Evolutionary conservation across 164 flowering plant genomes (phyloP).

Genomic region (Chloranthus sessilifolius): DNA sequence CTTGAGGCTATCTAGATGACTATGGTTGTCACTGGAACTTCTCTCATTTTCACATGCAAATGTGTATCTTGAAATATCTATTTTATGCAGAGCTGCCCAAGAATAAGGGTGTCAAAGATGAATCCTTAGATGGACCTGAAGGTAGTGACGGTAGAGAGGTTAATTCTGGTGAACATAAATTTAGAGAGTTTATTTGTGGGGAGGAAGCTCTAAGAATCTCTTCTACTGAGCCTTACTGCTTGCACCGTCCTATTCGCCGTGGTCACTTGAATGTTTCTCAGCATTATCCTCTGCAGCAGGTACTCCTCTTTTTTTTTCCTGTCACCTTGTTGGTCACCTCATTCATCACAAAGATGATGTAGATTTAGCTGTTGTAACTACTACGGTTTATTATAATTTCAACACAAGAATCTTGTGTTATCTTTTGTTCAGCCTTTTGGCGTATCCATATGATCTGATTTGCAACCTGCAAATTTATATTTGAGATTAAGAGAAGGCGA

Average conservation of each 20-base stretch:
- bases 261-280: conserved; percentile 94
- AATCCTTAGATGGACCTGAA: conserved; percentile 29
- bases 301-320: conserved; percentile 13
- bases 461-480: too few species aligned
- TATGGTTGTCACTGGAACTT: too few species aligned
- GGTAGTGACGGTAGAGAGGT: conserved; percentile 26
- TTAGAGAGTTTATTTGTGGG: conserved; percentile 62
- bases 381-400: too few species aligned
- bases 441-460: too few species aligned
- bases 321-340: not conserved
- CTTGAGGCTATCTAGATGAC: too few species aligned
- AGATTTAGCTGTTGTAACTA: too few species aligned
- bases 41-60: too few species aligned
- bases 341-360: not conserved
- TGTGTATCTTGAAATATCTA: not conserved
- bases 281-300: conserved; percentile 87
- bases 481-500: too few species aligned
- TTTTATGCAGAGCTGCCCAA: conserved; percentile 32
- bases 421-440: too few species aligned
- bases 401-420: too few species aligned
- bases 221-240: conserved; percentile 76
- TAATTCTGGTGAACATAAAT: conserved; percentile 31
- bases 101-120: conserved; percentile 24
- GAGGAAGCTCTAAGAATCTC: conserved; percentile 83
- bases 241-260: conserved; percentile 84